Percentiles rank a stretch among this genome's conserved stretches.
Conservation (phyloP, 2,329 filamentous ascomycete genomes). For the Coleophoma cylindrospora region DNA sequence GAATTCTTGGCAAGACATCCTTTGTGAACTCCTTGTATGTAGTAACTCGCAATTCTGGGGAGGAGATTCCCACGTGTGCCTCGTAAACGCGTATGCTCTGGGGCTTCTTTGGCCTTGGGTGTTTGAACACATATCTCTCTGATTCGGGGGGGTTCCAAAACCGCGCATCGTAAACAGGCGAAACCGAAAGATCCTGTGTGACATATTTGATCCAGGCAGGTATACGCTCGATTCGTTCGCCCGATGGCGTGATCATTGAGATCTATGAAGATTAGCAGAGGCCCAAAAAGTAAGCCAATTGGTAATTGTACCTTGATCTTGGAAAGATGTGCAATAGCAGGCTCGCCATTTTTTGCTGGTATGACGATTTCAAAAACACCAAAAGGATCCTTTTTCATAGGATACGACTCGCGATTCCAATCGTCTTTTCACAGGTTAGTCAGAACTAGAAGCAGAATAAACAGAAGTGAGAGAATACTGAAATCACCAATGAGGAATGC, state of each 20-base stretch:
- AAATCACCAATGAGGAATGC: slow-evolving; percentile 93
- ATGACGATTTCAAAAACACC: slow-evolving; percentile 84
- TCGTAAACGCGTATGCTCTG: slow-evolving; percentile 89
- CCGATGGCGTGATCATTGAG: slow-evolving; percentile 72
- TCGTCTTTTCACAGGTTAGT: slow-evolving; percentile 51
- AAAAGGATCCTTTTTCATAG: slow-evolving; percentile 81
- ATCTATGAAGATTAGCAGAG: slow-evolving; percentile 49
- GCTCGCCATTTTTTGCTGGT: slow-evolving; percentile 66
- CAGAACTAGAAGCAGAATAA: slow-evolving; percentile 2
- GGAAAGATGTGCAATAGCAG: slow-evolving; percentile 85
- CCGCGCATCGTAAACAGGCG: slow-evolving; percentile 86
- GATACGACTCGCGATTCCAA: slow-evolving; percentile 79
- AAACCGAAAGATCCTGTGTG: slow-evolving; percentile 85
- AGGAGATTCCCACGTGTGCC: slow-evolving; percentile 97
- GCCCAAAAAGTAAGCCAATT: not conserved
- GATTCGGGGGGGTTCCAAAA: slow-evolving; percentile 90
- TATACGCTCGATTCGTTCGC: slow-evolving; percentile 79
- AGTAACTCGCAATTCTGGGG: slow-evolving; percentile 79
- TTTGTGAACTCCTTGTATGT: slow-evolving; percentile 97
- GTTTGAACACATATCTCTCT: slow-evolving; percentile 80
- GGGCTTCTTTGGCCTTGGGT: slow-evolving; percentile 77
- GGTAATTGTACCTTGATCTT: slow-evolving; percentile 74
- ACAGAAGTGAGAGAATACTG: slow-evolving; percentile 47
- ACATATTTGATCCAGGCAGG: slow-evolving; percentile 98
- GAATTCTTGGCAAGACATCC: slow-evolving; percentile 87